Percentiles rank a stretch among this genome's conserved stretches.
Conservation (phyloP, 176 grass and related monocot species). For the Areca catechu region DNA sequence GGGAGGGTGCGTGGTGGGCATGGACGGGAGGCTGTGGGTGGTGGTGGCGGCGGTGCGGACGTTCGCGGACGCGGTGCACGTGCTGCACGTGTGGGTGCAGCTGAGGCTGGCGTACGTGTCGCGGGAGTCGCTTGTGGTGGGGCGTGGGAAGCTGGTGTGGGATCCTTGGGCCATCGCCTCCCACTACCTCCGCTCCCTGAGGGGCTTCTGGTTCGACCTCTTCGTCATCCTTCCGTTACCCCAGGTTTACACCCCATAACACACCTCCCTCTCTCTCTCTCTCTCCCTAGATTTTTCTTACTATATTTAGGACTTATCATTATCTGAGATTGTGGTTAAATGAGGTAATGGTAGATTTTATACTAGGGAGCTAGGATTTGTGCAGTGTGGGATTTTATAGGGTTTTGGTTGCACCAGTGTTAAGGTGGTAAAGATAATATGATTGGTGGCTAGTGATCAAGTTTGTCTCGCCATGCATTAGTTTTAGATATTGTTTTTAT, state of each 20-base stretch:
- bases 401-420: too few relatives aligned
- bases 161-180: slow-evolving; percentile 69
- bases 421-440: too few relatives aligned
- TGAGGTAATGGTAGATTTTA: too few relatives aligned
- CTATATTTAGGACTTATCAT: too few relatives aligned
- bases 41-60: slow-evolving; percentile 53
- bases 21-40: slow-evolving; percentile 46
- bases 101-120: slow-evolving; percentile 90
- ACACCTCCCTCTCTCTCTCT: too few relatives aligned
- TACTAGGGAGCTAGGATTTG: too few relatives aligned
- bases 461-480: too few relatives aligned
- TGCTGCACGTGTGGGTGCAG: slow-evolving; percentile 76
- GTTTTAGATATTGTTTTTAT: too few relatives aligned
- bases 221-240: slow-evolving; percentile 90
- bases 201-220: slow-evolving; percentile 85
- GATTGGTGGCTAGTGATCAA: too few relatives aligned
- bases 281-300: too few relatives aligned
- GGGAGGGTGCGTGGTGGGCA: slow-evolving; percentile 37
- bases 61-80: slow-evolving; percentile 56
- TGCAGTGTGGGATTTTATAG: too few relatives aligned
- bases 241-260: slow-evolving; percentile 30
- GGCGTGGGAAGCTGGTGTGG: slow-evolving; percentile 95
- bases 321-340: too few relatives aligned
- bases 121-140: slow-evolving; percentile 84
- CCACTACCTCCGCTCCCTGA: slow-evolving; percentile 54